phyloP scores from a whole-genome alignment of 2,329 filamentous ascomycete genomes.

The Hansfordia pulvinata region DNA sequence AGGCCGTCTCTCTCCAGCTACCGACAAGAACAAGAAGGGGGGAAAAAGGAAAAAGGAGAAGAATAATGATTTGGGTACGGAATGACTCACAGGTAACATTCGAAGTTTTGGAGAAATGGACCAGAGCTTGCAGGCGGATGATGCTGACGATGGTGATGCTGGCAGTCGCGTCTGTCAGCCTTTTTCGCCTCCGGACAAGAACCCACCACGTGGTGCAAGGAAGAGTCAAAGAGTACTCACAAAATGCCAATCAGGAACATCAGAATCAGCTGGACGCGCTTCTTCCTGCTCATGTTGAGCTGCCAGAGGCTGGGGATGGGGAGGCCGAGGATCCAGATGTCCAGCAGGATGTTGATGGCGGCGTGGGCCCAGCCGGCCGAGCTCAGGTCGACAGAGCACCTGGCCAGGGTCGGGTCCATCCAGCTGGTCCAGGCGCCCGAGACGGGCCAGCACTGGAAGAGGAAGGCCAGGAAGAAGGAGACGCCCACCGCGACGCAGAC shows the following conservation, averaged over 20 bases:
- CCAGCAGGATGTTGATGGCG: constrained; percentile 24
- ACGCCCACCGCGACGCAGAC: constrained; percentile 13
- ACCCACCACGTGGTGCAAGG: too few relatives aligned
- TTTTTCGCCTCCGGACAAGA: too few relatives aligned
- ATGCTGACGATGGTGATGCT: constrained; percentile 20
- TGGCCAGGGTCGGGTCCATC: constrained; percentile 16
- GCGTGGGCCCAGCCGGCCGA: constrained; percentile 22
- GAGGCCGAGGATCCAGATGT: constrained; percentile 25
- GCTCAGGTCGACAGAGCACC: constrained; percentile 14
- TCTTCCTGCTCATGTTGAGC: constrained; percentile 28
- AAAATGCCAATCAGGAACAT: constrained; percentile 25
- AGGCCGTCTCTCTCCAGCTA: too few relatives aligned
- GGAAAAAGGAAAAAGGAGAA: too few relatives aligned
- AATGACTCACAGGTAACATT: constrained; percentile 19
- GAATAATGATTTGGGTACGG: too few relatives aligned
- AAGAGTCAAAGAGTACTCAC: too few relatives aligned
- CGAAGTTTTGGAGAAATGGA: constrained; percentile 12
- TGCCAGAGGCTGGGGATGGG: constrained; percentile 26
- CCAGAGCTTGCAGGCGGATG: constrained; percentile 16
- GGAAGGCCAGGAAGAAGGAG: constrained; percentile 10
- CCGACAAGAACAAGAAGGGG: too few relatives aligned
- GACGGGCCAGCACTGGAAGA: constrained; percentile 20
- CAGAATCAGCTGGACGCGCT: constrained; percentile 25
- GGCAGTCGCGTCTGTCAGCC: too few relatives aligned
- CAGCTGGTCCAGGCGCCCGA: constrained; percentile 22